phyloP scores from a whole-genome alignment of 345 rosid species.

The Moricandia moricandioides region DNA sequence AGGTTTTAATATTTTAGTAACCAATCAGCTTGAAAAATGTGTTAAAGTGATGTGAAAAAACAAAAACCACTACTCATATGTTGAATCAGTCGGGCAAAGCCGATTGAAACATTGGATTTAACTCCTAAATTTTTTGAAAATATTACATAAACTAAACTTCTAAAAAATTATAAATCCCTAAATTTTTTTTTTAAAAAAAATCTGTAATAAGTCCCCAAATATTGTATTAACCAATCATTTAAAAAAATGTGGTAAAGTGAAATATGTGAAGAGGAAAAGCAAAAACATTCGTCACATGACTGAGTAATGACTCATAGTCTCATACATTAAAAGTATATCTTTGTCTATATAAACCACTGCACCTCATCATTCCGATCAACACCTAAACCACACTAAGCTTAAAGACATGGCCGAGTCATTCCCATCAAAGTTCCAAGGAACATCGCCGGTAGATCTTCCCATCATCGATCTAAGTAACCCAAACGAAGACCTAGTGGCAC shows the following conservation, averaged over 20 bases:
- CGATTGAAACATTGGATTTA: too few relatives aligned
- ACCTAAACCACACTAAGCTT: background rate
- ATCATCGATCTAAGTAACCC: slow-evolving; percentile 39
- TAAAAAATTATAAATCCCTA: too few relatives aligned
- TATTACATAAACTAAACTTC: too few relatives aligned
- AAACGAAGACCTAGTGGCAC: slow-evolving; percentile 25
- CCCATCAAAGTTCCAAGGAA: background rate
- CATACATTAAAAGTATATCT: background rate
- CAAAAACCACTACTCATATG: too few relatives aligned
- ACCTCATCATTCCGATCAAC: background rate
- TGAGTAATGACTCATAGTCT: background rate
- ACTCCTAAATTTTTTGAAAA: too few relatives aligned
- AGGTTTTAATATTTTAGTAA: too few relatives aligned
- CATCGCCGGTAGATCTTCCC: slow-evolving; percentile 19
- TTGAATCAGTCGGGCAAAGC: too few relatives aligned
- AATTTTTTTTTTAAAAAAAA: too few relatives aligned
- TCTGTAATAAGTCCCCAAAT: too few relatives aligned
- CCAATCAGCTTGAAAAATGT: background rate
- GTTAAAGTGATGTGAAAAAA: background rate
- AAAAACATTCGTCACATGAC: background rate
- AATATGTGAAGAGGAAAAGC: too few relatives aligned
- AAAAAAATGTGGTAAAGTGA: background rate
- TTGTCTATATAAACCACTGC: background rate
- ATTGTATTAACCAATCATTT: background rate
- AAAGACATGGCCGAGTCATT: background rate